Base-by-base conservation (phyloP, 495 filamentous ascomycete species). In the Pyronema domesticum region DNA sequence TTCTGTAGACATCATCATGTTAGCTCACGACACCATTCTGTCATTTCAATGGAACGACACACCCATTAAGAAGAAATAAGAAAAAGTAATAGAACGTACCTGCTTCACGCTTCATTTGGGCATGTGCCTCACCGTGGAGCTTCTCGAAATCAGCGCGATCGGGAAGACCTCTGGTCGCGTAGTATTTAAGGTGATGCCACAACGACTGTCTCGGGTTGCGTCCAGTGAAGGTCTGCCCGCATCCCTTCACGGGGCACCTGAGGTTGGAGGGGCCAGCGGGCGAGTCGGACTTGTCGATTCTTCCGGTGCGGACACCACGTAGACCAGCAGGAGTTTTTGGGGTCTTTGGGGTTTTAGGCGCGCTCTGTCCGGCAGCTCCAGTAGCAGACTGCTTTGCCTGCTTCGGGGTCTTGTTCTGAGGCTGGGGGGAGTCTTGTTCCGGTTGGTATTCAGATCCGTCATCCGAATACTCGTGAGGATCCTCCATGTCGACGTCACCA, bases 171-270 rank as follows among this genome's bases (percentile, higher is more conserved):
- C 62, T 61, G 40, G 57, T 64, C 44, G 62, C 62, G 55, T 64
- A 64, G 39, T 64, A 64, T 47, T 64, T 64, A 1, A 64, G 47
- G 44, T 64, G 62, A 23, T 64, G 62, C 62, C 62, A 64, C 2
- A 64, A 52, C 53, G 57, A 60, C 47, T 64, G 62, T 53, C 62
- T 48, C 23, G 62, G 62, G 61, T 64, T 64, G n/a, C 62, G 44
- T 36, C 62, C 62, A 34, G 60, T 64, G 43, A 64, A 64, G 14
- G 60, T 64, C 52, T 64, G 62, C 2, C 61, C 62, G 42, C 62
- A 64, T 30, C 62, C 62, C 50, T 63, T 63, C 19, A 64, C 62
- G n/a, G 62, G 62, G 51, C 62, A 64, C 19, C 59, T 57, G 6
- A 64, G 57, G 1, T 62, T 64, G 3, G 49, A 51, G 4, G 43